Conservation (phyloP, 805 yeast species). For the Zygotorulaspora sp. region DNA sequence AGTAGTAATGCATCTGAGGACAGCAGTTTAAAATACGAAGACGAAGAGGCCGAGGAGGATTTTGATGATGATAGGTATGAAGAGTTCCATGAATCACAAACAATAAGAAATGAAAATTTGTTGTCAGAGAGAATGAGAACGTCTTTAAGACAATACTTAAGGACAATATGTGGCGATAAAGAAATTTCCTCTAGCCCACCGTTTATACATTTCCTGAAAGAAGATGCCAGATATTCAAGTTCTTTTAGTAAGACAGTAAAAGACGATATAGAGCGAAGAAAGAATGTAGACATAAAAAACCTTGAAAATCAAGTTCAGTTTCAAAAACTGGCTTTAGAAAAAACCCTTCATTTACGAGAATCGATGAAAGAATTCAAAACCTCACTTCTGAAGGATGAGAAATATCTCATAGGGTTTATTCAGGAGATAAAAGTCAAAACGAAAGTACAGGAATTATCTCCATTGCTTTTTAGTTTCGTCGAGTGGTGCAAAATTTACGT, state of each 20-base stretch:
- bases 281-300: conserved; percentile 56
- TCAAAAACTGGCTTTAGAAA: conserved; percentile 59
- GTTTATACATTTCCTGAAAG: conserved; percentile 49
- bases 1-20: conserved; percentile 6
- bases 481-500: conserved; percentile 81
- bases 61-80: conserved; percentile 16
- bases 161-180: conserved; percentile 46
- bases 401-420: conserved; percentile 59
- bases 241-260: conserved; percentile 41
- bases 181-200: conserved; percentile 51
- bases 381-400: conserved; percentile 45
- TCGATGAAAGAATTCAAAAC: conserved; percentile 58
- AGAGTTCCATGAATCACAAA: conserved; percentile 26
- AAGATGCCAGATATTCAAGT: conserved; percentile 34
- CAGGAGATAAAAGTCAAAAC: conserved; percentile 56
- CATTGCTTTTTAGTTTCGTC: conserved; percentile 61
- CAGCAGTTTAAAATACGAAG: conserved; percentile 11
- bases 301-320: conserved; percentile 64
- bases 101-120: conserved; percentile 32
- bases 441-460: conserved; percentile 55
- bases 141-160: conserved; percentile 69
- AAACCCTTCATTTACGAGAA: conserved; percentile 50
- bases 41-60: conserved; percentile 6
- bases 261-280: conserved; percentile 55
- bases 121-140: conserved; percentile 74